A percentile compares a stretch with the other conserved stretches of the same genome.
Conservation (phyloP, 345 rosid species). For the Populus ilicifolia region DNA sequence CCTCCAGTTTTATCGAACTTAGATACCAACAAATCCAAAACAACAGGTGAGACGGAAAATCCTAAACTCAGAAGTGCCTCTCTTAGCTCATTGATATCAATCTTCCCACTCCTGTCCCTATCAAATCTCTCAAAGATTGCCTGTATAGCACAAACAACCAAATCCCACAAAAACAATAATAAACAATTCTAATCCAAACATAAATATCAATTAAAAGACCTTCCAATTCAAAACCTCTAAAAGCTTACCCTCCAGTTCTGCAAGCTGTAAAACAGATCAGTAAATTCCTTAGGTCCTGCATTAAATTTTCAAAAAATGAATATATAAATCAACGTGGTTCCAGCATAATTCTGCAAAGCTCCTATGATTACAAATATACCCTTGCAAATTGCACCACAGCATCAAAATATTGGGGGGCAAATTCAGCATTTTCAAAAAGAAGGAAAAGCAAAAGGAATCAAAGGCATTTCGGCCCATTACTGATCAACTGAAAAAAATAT, state of each 20-base stretch:
- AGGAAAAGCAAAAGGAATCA: not conserved
- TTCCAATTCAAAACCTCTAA: not conserved
- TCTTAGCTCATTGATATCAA: slow-evolving; percentile 71
- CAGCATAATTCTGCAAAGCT: not conserved
- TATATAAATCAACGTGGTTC: not conserved
- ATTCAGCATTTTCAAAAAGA: not conserved
- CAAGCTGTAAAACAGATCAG: slow-evolving; percentile 76
- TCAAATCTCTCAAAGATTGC: slow-evolving; percentile 78
- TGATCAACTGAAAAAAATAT: not conserved
- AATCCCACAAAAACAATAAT: not conserved
- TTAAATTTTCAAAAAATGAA: not conserved
- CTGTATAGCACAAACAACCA: slow-evolving; percentile 29
- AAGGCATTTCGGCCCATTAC: no score
- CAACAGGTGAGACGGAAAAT: slow-evolving; percentile 57
- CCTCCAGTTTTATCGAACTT: slow-evolving; percentile 87
- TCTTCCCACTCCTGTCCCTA: slow-evolving; percentile 79
- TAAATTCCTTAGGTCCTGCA: slow-evolving; percentile 88
- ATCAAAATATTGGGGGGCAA: not conserved
- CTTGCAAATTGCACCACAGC: not conserved
- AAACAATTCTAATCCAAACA: not conserved
- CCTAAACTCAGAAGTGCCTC: slow-evolving; percentile 82
- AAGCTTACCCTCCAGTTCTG: slow-evolving; percentile 88
- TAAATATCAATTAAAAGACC: not conserved
- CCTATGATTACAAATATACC: not conserved
- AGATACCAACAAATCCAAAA: slow-evolving; percentile 70